phyloP scores from a whole-genome alignment of 2,329 filamentous ascomycete genomes.

The Aspergillus jensenii region DNA sequence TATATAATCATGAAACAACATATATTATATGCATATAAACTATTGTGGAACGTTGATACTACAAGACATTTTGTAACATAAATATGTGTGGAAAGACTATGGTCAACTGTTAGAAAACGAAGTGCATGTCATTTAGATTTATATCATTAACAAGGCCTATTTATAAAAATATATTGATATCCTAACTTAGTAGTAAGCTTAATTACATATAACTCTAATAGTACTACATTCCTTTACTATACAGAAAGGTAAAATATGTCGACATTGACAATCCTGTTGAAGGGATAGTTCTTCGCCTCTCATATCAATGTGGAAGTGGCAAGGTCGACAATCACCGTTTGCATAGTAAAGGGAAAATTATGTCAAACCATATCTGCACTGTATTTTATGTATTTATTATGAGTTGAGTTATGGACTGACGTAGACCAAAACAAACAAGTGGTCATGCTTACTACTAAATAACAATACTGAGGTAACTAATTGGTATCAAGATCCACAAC shows the following conservation, averaged over 20 bases:
- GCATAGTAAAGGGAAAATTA: too few relatives aligned
- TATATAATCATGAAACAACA: neutral
- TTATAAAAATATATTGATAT: neutral
- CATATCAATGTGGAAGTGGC: too few relatives aligned
- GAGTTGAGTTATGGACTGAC: neutral
- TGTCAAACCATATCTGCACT: too few relatives aligned
- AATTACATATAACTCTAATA: neutral
- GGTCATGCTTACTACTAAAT: neutral
- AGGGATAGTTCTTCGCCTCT: too few relatives aligned
- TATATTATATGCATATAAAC: neutral
- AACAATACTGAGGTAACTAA: neutral
- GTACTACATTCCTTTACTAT: too few relatives aligned
- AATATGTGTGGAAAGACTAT: neutral
- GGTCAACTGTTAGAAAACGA: too few relatives aligned
- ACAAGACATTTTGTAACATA: too few relatives aligned
- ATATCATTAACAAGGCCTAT: too few relatives aligned
- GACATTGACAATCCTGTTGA: too few relatives aligned
- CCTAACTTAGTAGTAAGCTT: neutral
- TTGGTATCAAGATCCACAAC: constrained; percentile 1
- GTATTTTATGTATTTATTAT: neutral
- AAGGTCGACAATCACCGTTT: too few relatives aligned
- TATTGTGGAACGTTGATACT: neutral
- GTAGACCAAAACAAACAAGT: neutral
- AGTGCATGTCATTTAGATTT: too few relatives aligned
- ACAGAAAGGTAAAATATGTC: too few relatives aligned